Evolutionary conservation across 257 asterid species (phyloP).

Genomic region (Striga asiatica): DNA sequence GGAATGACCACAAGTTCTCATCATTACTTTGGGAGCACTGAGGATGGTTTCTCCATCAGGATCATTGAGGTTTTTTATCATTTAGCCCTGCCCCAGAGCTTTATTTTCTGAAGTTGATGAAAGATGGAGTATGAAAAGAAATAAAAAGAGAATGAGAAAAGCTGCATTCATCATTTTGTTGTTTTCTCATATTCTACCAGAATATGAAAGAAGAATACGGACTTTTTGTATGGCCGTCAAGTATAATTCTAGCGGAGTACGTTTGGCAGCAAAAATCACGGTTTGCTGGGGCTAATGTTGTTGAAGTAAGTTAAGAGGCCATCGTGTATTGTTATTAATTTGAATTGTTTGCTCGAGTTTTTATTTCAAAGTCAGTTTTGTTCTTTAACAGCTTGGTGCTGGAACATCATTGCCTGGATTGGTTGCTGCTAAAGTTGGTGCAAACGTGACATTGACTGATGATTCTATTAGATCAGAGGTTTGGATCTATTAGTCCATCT

Average conservation of each 20-base stretch:
- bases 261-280: constrained; percentile 77
- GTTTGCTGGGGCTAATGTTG: constrained; percentile 57
- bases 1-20: constrained; percentile 50
- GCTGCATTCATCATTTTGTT: not conserved
- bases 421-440: constrained; percentile 87
- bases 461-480: constrained; percentile 60
- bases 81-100: not conserved
- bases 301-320: constrained; percentile 51
- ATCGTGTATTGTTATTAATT: not conserved
- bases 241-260: constrained; percentile 84
- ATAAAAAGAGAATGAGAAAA: too few species aligned
- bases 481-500: constrained; percentile 4
- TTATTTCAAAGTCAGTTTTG: not conserved
- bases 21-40: constrained; percentile 40
- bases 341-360: constrained; percentile 3
- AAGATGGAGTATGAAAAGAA: not conserved
- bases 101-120: not conserved
- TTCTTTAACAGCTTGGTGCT: constrained; percentile 68
- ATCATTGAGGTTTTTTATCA: constrained; percentile 61
- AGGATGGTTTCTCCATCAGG: constrained; percentile 46
- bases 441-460: constrained; percentile 74
- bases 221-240: constrained; percentile 86
- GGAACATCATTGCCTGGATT: constrained; percentile 96
- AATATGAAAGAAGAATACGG: constrained; percentile 95
- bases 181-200: constrained; percentile 27